Base-by-base conservation (phyloP, 2,329 filamentous ascomycete species). In the Arthrobotrys sinensis region DNA sequence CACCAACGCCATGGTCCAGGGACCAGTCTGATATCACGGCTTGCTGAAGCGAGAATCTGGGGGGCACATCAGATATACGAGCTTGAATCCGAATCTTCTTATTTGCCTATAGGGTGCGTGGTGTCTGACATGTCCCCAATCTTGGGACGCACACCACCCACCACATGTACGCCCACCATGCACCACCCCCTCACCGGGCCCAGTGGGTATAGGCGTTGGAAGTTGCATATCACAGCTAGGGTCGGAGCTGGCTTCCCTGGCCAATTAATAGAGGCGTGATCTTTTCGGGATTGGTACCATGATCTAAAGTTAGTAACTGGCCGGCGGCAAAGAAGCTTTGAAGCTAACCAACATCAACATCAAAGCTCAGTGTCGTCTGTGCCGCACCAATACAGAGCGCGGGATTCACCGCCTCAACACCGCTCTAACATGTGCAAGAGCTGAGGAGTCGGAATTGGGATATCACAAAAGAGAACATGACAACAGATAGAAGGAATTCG, bases 11-110 rank as follows among this genome's bases (percentile, higher is more conserved):
- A 77, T 77, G 73, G 73, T 62, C 73, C 73, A 69, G 73, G 73
- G 66, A 77, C 73, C 66, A 75, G 60, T 45, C 36, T 53, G 66
- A 77, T 67, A 77, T 77, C 53, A 67, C 73, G 66, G 62, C 66
- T 66, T 77, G 73, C 73, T 71, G 66, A 77, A 77, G 73, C 73
- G 73, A 77, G 62, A 70, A 77, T 77, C 73, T 60, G 63, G 70
- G 53, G 70, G 57, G 43, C 60, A 71, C 73, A 63, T 43, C 46
- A 70, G 66, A 70, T 77, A 70, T 77, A 70, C 72, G 65, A 77
- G 72, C 10, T 21, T 36, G 48, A 76, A 69, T 57, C 72, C 72
- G 60, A 48, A 76, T 62, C 19, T 48, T 69, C 53, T 55, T 14
- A 28, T 48, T 73, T 73, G 38, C 36, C 68, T 62, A 52, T 64